Evolutionary conservation across 495 filamentous ascomycete genomes (phyloP), one percentile per base, ranked within the genome.

Genomic region (Neurospora terricola): DNA sequence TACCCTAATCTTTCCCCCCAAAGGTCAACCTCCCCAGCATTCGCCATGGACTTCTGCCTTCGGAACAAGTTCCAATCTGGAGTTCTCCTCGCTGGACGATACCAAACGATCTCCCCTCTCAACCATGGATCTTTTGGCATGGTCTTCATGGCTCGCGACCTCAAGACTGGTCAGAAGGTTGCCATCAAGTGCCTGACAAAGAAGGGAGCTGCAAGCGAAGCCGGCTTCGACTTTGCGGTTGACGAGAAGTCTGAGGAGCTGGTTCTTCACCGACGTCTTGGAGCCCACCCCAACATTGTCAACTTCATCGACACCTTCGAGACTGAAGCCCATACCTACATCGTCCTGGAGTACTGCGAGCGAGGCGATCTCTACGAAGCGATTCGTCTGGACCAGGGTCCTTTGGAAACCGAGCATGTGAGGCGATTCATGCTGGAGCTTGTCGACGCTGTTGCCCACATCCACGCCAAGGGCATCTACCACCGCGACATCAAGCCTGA

Each of bases 401-500:
- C 96, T 6, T 78, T 96, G 75, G 92, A 97, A 84, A 99, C 96
- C 39, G 93, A 97, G 77, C 94, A 98, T 81, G 96, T 99, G 71
- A 92, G 95, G 69, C 92, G 92, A 43, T 96, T 98, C 86, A 98
- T 99, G 96, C 85, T 97, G 68, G 90, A 99, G 82, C 89, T 99
- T 27, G 86, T 99, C 70, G 90, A 91, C 79, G 94, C 96, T 54
- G 91, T 99, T 71, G 90, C 93, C 69, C 93, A 92, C 82, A 93
- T 97, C 86, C 96, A 99, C 79, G 84, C 87, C 75, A 94, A 94
- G 79, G 94, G 93, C 73, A 87, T 98, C 77, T 98, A 94, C 82
- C 96, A 99, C 81, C 94, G 96, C 73, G 96, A 99, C 82, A 98
- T 99, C 88, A 99, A 99, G 85, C 96, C 96, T 9, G 96, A 99